Evolutionary conservation across 805 yeast genomes (phyloP).

Genomic region (Sugiyamaella mastotermitis): DNA sequence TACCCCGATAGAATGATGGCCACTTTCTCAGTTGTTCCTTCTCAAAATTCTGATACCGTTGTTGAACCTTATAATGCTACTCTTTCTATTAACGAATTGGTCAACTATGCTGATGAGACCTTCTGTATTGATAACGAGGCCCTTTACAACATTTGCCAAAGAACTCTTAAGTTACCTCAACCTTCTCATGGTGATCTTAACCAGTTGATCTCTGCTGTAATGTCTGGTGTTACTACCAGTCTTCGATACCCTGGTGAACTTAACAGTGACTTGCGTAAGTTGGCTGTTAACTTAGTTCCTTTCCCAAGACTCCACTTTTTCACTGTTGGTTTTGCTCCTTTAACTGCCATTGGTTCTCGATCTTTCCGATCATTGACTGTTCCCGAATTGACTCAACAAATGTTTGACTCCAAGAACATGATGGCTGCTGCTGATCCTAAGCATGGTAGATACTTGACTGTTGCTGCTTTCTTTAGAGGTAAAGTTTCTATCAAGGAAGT

Average conservation of each 20-base stretch:
- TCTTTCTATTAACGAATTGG: slow-evolving; percentile 82
- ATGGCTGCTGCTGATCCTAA: slow-evolving; percentile 94
- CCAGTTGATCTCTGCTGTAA: slow-evolving; percentile 77
- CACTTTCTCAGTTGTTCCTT: slow-evolving; percentile 87
- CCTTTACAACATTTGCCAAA: slow-evolving; percentile 80
- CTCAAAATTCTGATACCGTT: slow-evolving; percentile 86
- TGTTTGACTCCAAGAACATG: slow-evolving; percentile 89
- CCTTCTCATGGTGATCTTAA: slow-evolving; percentile 79
- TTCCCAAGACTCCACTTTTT: slow-evolving; percentile 94
- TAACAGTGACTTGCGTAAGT: slow-evolving; percentile 85
- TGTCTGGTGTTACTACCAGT: slow-evolving; percentile 94
- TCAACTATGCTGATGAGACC: slow-evolving; percentile 87
- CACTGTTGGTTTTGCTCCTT: slow-evolving; percentile 93
- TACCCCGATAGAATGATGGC: slow-evolving; percentile 96
- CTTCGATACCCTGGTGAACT: slow-evolving; percentile 93
- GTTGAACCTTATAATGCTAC: slow-evolving; percentile 95
- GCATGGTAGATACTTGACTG: slow-evolving; percentile 86
- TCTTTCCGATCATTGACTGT: slow-evolving; percentile 81
- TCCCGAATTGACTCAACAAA: slow-evolving; percentile 88
- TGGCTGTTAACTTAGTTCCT: slow-evolving; percentile 91
- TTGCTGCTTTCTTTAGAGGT: slow-evolving; percentile 92
- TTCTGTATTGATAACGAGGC: slow-evolving; percentile 96
- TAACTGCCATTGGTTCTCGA: slow-evolving; percentile 73
- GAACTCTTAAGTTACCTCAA: slow-evolving; percentile 71
- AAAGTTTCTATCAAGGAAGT: slow-evolving; percentile 89